Conservation (phyloP, 495 filamentous ascomycete species). For the Aspergillus avenaceus region DNA sequence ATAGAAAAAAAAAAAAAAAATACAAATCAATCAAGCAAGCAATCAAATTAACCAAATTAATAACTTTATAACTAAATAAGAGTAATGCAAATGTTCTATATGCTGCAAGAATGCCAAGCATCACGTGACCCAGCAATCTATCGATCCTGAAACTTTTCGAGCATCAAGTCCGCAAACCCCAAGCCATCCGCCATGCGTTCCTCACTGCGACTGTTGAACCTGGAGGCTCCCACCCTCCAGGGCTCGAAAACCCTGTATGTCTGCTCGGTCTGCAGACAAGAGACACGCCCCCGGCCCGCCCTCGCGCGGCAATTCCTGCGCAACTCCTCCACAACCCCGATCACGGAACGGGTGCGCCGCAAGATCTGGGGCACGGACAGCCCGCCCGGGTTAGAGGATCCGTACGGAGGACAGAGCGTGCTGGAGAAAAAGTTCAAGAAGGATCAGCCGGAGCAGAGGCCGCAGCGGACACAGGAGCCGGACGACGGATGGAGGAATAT, state of each 20-base stretch:
- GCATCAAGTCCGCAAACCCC: constrained; percentile 9
- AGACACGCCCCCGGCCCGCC: constrained; percentile 36
- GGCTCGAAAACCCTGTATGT: constrained; percentile 28
- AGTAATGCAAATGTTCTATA: background rate
- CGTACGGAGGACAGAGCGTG: constrained; percentile 40
- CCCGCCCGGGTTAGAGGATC: constrained; percentile 51
- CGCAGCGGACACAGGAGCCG: no score
- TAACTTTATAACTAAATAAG: no score
- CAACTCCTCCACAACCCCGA: constrained; percentile 35
- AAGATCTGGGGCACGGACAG: constrained; percentile 55
- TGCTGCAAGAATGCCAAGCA: background rate
- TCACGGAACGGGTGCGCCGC: constrained; percentile 47
- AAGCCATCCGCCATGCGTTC: constrained; percentile 37
- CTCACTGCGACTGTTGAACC: constrained; percentile 33
- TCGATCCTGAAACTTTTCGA: constrained; percentile 19
- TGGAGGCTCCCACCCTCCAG: constrained; percentile 29
- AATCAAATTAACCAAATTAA: no score
- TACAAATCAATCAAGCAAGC: no score
- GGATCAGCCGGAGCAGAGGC: constrained; percentile 10
- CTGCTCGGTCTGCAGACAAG: constrained; percentile 42
- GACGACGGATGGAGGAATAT: no score
- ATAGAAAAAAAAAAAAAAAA: no score
- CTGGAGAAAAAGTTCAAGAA: constrained; percentile 26
- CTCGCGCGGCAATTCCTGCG: constrained; percentile 39
- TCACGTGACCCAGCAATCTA: background rate